phyloP scores from a whole-genome alignment of 2,329 filamentous ascomycete genomes.

The Penicillium griseofulvum region DNA sequence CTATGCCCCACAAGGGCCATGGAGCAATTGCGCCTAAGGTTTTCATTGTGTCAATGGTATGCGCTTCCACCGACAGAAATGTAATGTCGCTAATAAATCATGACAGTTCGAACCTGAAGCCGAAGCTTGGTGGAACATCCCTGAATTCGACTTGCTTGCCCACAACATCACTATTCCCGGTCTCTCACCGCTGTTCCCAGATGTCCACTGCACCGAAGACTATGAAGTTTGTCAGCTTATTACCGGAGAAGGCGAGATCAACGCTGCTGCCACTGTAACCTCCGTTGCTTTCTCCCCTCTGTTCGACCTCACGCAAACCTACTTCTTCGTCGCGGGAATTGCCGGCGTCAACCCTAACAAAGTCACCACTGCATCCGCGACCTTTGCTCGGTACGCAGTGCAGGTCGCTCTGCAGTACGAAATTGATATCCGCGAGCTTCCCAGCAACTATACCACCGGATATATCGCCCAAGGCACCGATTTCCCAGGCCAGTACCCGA shows the following conservation, averaged over 20 bases:
- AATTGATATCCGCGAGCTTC: slow-evolving; percentile 68
- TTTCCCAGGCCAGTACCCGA: slow-evolving; percentile 57
- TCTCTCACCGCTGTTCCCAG: slow-evolving; percentile 63
- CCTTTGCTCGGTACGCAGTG: slow-evolving; percentile 66
- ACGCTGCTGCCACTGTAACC: slow-evolving; percentile 65
- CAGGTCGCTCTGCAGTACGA: slow-evolving; percentile 76
- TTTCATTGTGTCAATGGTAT: slow-evolving; percentile 45
- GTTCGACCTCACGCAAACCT: slow-evolving; percentile 66
- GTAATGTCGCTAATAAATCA: background rate
- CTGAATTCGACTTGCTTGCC: slow-evolving; percentile 56
- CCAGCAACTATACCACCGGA: slow-evolving; percentile 62
- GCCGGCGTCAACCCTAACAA: slow-evolving; percentile 70
- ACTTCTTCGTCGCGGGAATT: slow-evolving; percentile 71
- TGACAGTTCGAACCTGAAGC: slow-evolving; percentile 61
- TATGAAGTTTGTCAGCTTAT: slow-evolving; percentile 66
- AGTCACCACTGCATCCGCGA: slow-evolving; percentile 64
- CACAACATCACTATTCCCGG: slow-evolving; percentile 60
- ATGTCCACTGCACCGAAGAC: slow-evolving; percentile 62
- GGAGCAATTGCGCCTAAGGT: slow-evolving; percentile 39
- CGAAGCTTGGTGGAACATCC: slow-evolving; percentile 59
- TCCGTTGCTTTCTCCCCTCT: slow-evolving; percentile 60
- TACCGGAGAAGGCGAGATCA: slow-evolving; percentile 70
- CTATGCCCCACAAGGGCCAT: background rate
- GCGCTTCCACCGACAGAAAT: background rate
- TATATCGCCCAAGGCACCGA: slow-evolving; percentile 65